phyloP scores from a whole-genome alignment of 306 rosid genomes.

The Geum urbanum region DNA sequence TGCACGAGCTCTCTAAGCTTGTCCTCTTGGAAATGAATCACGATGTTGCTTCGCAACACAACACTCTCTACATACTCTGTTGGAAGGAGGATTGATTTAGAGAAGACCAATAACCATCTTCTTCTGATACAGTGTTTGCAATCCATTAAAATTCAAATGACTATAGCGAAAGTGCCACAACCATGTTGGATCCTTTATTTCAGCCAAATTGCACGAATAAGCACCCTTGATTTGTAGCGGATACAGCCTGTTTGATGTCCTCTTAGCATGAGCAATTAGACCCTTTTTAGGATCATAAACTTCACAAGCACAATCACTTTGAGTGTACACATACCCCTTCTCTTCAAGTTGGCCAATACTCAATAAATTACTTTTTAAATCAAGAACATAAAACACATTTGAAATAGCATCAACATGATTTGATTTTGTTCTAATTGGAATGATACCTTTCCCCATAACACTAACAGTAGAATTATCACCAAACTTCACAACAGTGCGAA shows the following conservation, averaged over 20 bases:
- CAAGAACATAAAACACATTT: too few relatives aligned
- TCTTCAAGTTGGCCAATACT: too few relatives aligned
- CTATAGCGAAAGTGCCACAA: too few relatives aligned
- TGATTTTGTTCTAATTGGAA: background rate
- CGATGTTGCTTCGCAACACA: background rate
- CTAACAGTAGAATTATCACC: background rate
- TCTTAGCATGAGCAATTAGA: background rate
- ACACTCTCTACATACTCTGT: slow-evolving; percentile 2
- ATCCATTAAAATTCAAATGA: background rate
- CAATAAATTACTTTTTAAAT: too few relatives aligned
- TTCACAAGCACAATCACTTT: too few relatives aligned
- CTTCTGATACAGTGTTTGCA: background rate
- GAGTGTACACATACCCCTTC: too few relatives aligned
- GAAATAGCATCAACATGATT: background rate
- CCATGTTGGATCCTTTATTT: too few relatives aligned
- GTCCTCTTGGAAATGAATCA: too few relatives aligned
- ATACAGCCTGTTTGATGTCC: background rate
- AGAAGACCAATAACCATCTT: background rate
- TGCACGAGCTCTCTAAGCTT: too few relatives aligned
- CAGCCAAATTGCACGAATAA: too few relatives aligned
- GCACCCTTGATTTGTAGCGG: background rate
- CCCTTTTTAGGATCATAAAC: too few relatives aligned
- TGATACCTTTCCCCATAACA: slow-evolving; percentile 1
- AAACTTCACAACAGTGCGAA: background rate
- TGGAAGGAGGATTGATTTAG: background rate